Conservation (phyloP, 352 stramenopile genomes). For the Pythium apleroticum region DNA sequence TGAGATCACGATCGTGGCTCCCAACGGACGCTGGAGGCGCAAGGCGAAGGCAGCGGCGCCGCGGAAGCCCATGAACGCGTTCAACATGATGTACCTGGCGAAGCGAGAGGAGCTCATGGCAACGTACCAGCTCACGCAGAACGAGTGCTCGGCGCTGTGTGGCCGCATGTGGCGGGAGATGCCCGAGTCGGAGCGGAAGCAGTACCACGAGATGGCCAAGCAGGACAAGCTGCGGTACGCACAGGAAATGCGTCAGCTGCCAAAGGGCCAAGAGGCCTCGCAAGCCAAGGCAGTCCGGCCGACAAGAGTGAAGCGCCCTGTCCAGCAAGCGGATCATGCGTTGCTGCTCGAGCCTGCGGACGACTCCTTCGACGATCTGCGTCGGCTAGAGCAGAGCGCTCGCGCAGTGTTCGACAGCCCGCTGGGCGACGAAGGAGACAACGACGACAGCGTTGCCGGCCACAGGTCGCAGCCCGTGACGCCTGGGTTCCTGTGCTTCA, state of each 20-base stretch:
- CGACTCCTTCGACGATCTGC: slow-evolving; percentile 31
- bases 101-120: slow-evolving; percentile 51
- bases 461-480: not conserved
- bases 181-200: slow-evolving; percentile 43
- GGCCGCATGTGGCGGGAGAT: slow-evolving; percentile 63
- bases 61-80: slow-evolving; percentile 45
- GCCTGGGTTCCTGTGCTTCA: slow-evolving; percentile 29
- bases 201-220: slow-evolving; percentile 52
- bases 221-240: slow-evolving; percentile 56
- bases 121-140: slow-evolving; percentile 63
- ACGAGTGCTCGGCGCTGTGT: slow-evolving; percentile 61
- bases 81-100: slow-evolving; percentile 67
- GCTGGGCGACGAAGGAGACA: slow-evolving; percentile 15
- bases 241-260: slow-evolving; percentile 26
- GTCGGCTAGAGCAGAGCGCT: slow-evolving; percentile 31
- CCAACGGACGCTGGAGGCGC: not conserved
- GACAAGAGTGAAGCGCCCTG: not conserved
- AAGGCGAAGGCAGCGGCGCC: slow-evolving; percentile 27
- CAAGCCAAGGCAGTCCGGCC: not conserved
- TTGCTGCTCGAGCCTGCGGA: slow-evolving; percentile 31
- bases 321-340: not conserved
- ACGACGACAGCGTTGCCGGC: not conserved
- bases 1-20: not conserved
- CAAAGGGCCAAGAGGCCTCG: not conserved
- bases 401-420: slow-evolving; percentile 22